Conservation (phyloP, 169 alveolate genomes). For the Plasmodium relictum region DNA sequence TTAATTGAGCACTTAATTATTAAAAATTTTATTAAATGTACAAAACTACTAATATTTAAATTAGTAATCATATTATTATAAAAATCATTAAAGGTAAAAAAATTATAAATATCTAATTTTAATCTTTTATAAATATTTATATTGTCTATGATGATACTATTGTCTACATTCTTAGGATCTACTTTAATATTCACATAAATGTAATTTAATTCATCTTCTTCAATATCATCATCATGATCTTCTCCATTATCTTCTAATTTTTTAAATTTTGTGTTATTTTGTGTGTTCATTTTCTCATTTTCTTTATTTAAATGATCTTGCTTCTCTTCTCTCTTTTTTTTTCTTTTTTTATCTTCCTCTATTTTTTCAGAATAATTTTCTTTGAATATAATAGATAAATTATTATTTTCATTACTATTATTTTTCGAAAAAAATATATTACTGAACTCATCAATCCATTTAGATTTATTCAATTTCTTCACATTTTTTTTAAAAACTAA, state of each 20-base stretch:
- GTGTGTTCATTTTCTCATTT: conserved; percentile 1
- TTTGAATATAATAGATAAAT: conserved; percentile 37
- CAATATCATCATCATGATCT: conserved; percentile 12
- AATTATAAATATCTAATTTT: conserved; percentile 74
- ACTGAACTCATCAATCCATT: conserved; percentile 77
- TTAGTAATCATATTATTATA: conserved; percentile 69
- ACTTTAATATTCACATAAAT: conserved; percentile 43
- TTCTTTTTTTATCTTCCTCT: conserved; percentile 54
- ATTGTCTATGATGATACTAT: conserved; percentile 60
- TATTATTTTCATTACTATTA: conserved; percentile 54
- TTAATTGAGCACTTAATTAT: conserved; percentile 47
- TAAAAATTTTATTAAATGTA: conserved; percentile 58
- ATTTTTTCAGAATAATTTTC: conserved; percentile 41
- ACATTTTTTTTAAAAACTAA: conserved; percentile 66
- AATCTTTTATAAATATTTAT: conserved; percentile 65
- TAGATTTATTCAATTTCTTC: conserved; percentile 61
- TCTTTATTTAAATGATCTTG: conserved; percentile 22
- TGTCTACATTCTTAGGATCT: conserved; percentile 66
- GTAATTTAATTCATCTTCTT: conserved; percentile 30
- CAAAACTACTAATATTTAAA: conserved; percentile 65
- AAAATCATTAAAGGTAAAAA: conserved; percentile 75
- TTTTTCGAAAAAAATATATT: conserved; percentile 65
- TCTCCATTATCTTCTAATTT: conserved; percentile 18
- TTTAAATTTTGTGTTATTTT: neutral
- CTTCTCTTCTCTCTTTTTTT: conserved; percentile 18